phyloP scores from a whole-genome alignment of 148 eudicot genomes.

The Camellia sinensis region DNA sequence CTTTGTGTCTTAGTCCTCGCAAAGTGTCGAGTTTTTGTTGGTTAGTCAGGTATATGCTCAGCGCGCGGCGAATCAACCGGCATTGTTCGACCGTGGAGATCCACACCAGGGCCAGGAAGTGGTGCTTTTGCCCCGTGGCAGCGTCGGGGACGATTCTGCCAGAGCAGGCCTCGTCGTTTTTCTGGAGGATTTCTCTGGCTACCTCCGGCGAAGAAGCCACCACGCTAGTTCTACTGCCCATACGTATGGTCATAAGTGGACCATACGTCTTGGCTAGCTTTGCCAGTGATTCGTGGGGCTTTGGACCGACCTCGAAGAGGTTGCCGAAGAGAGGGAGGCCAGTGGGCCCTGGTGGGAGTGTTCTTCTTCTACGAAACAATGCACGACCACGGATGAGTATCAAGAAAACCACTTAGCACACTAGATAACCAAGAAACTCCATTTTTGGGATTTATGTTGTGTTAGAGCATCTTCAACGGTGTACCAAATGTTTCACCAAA shows the following conservation, averaged over 20 bases:
- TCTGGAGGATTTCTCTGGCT: neutral
- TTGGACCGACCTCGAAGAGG: neutral
- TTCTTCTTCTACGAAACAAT: too few species aligned
- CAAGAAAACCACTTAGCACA: too few species aligned
- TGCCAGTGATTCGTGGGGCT: neutral
- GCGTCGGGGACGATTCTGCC: neutral
- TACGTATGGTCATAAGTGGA: neutral
- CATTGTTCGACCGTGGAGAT: neutral
- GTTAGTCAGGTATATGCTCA: constrained; percentile 1
- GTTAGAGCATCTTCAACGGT: too few species aligned
- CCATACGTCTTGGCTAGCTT: neutral
- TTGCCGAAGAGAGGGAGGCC: neutral
- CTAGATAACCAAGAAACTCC: too few species aligned
- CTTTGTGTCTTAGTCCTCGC: neutral
- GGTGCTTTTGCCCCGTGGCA: neutral
- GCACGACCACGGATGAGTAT: too few species aligned
- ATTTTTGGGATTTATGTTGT: too few species aligned
- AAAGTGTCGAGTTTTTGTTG: constrained; percentile 1
- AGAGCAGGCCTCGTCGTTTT: neutral
- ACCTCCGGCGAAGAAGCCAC: neutral
- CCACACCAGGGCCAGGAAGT: neutral
- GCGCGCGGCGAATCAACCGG: neutral
- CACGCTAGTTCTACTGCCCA: neutral
- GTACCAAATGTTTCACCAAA: too few species aligned
- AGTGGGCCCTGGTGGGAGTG: too few species aligned